Base-by-base conservation (phyloP, 495 filamentous ascomycete species). In the Acidiella bohemica region DNA sequence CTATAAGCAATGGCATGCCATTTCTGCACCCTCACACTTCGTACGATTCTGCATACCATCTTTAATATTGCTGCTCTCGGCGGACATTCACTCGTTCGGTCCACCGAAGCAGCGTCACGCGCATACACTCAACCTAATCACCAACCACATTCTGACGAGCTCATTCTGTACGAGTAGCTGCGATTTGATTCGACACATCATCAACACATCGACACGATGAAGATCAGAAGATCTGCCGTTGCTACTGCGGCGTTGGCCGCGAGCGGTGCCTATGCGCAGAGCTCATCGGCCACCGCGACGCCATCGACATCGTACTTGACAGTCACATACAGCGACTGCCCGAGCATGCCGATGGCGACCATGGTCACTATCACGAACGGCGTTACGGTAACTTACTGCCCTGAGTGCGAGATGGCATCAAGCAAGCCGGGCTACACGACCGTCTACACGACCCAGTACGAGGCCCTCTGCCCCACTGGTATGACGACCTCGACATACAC, bases 401-500 rank as follows among this genome's bases (percentile, higher is more conserved):
- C 50, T 11, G 32, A 39, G 21, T 53, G 50, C 38, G 27, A 38
- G 22, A 42, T 42, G 40, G 13, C 5, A 3, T 32, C 27, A 5
- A 8, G 30, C 2, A 7, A 14, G 3, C 42, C 48, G 11, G 43
- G 42, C 27, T 33, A 54, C 36, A 66, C 64, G 10, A 67, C 62
- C 5, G 44, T 61, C 36, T 68, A 70, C 50, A 58, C 58, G 39
- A 64, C 63, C 21, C 48, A 51, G 28, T 51, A 58, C 32, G 49
- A 50, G 6, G 58, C 65, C 0, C 52, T 66, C 16, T 65, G 61
- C 50, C 45, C 59, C 31, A 67, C 63, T 4, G 56, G 58, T 40
- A 40, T 48, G 18, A 59, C 57, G 51, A 40, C 56, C 27, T 57
- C 61, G 19, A 66, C 62, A 4, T 71, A 71, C 53, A 71, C 66